Evolutionary conservation across 345 rosid genomes (phyloP), one percentile per base, ranked within the genome.

Genomic region (Salix arbutifolia): DNA sequence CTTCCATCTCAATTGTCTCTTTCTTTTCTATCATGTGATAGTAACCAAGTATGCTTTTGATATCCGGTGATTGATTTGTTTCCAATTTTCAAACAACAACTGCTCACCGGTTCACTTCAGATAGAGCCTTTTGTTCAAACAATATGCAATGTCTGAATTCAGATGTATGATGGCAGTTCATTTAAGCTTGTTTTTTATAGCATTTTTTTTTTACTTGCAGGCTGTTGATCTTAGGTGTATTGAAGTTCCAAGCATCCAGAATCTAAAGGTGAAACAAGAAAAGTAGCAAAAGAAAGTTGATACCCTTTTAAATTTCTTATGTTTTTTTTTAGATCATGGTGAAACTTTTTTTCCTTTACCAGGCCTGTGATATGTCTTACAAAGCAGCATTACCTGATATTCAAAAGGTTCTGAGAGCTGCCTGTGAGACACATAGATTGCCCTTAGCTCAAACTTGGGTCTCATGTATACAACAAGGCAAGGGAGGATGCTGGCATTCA

Each of bases 361-460:
- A 95, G 97, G 91, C 79, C 25, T 69, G 73, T 65, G 80, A 81
- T 83, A 76, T 78, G 42, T 85, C 88, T 25, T 91, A 90, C 83
- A 83, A 91, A 86, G 88, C 90, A 65, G 94, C 90, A 58, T 76
- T 95, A 73, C 93, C 93, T 1, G 99, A 93, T 85, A 93, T 95
- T 73, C 77, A 69, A 72, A 90, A 90, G 71, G 88, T 95, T 73
- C 84, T 95, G 80, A 90, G 84, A 85, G 80, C 89, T 67, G 91
- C 94, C 35, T 91, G 96, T 70, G 87, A 89, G 87, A 87, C 94
- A 1, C 94, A 96, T 60, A 76, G 84, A 76, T 82, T 96, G 50
- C 99, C 99, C 14, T 79, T 96, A 76, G 97, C 93, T 75, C 98
- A 90, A 77, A 87, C 93, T 42, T 96, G 99, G 99, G 88, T 90